Percentiles rank a stretch among this genome's conserved stretches.
These are phyloP conservation scores for Leishmania arabica DNA, from an alignment of 208 protist species.

Conservation along the genomic window DNA sequence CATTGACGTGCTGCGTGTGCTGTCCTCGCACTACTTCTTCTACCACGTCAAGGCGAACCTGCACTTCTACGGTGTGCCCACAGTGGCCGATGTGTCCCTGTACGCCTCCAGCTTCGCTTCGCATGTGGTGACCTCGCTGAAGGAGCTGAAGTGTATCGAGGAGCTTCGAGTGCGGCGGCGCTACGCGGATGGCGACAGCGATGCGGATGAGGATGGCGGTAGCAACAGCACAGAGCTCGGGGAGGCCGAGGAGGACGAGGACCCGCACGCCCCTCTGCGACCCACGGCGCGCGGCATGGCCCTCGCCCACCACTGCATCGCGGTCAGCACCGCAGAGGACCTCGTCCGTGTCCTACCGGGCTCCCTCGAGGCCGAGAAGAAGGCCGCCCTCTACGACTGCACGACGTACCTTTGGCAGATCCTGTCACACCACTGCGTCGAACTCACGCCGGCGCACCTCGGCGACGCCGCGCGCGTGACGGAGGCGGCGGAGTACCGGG, in stretches of 20 bases:
- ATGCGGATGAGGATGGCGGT: slow-evolving; percentile 3
- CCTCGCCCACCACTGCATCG: slow-evolving; percentile 61
- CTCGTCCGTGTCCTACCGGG: slow-evolving; percentile 39
- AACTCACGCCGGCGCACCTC: slow-evolving; percentile 56
- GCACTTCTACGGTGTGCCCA: slow-evolving; percentile 81
- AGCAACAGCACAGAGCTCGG: neutral
- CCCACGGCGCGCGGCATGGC: slow-evolving; percentile 66
- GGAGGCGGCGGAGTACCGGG: slow-evolving; percentile 55
- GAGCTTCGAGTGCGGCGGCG: slow-evolving; percentile 11
- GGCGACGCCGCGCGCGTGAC: slow-evolving; percentile 68
- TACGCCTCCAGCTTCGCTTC: slow-evolving; percentile 79
- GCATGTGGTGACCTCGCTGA: slow-evolving; percentile 52
- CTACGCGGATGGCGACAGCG: neutral
- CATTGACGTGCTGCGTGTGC: slow-evolving; percentile 69
- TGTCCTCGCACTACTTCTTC: slow-evolving; percentile 86
- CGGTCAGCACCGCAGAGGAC: slow-evolving; percentile 52
- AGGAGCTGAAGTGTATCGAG: slow-evolving; percentile 57
- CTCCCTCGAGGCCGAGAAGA: slow-evolving; percentile 22
- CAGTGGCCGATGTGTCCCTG: slow-evolving; percentile 60
- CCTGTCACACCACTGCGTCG: slow-evolving; percentile 45
- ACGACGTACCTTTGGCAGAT: slow-evolving; percentile 50
- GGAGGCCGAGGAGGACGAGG: slow-evolving; percentile 41
- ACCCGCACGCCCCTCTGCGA: slow-evolving; percentile 48
- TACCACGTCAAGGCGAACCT: slow-evolving; percentile 74
- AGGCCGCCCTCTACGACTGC: slow-evolving; percentile 22